Evolutionary conservation across 2,329 filamentous ascomycete species (phyloP).

Genomic region (Phaeosphaeriaceae sp.): DNA sequence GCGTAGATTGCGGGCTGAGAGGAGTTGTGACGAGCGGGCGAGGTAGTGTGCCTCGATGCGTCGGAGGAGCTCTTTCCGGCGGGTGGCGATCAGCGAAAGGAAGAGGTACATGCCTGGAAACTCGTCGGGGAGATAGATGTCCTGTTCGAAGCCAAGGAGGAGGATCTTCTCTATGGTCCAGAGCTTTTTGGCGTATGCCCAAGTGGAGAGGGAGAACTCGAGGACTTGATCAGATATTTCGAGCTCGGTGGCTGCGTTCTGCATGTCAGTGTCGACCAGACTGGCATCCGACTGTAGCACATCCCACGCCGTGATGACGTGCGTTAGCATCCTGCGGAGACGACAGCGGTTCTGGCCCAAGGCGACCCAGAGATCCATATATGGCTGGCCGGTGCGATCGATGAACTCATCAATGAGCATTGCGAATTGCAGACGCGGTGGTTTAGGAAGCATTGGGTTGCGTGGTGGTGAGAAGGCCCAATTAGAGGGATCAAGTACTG

Average conservation of each 20-base stretch:
- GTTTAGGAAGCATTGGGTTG: constrained; percentile 61
- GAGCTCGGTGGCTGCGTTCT: constrained; percentile 43
- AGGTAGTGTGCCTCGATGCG: constrained; percentile 24
- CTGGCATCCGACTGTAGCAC: constrained; percentile 73
- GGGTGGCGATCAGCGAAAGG: constrained; percentile 34
- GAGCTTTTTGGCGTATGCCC: constrained; percentile 92
- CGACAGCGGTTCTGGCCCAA: constrained; percentile 91
- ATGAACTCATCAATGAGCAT: constrained; percentile 71
- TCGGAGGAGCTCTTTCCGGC: constrained; percentile 28
- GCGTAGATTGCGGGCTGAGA: constrained; percentile 2
- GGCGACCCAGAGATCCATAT: constrained; percentile 82
- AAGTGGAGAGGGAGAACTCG: constrained; percentile 80
- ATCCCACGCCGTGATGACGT: constrained; percentile 84
- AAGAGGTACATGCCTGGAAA: constrained; percentile 86
- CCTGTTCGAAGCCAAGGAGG: constrained; percentile 92
- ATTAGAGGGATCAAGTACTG: constrained; percentile 74
- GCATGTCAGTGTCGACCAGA: constrained; percentile 60
- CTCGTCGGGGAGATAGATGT: constrained; percentile 87
- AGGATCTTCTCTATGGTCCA: constrained; percentile 85
- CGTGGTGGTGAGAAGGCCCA: constrained; percentile 71
- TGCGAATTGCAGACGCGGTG: constrained; percentile 76
- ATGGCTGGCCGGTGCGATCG: constrained; percentile 67
- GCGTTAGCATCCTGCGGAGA: constrained; percentile 85
- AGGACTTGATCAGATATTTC: constrained; percentile 55
- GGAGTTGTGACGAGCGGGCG: constrained; percentile 5